These are phyloP conservation scores for Anisodus acutangulus DNA, from an alignment of 257 asterid genomes.

Conservation along the genomic window DNA sequence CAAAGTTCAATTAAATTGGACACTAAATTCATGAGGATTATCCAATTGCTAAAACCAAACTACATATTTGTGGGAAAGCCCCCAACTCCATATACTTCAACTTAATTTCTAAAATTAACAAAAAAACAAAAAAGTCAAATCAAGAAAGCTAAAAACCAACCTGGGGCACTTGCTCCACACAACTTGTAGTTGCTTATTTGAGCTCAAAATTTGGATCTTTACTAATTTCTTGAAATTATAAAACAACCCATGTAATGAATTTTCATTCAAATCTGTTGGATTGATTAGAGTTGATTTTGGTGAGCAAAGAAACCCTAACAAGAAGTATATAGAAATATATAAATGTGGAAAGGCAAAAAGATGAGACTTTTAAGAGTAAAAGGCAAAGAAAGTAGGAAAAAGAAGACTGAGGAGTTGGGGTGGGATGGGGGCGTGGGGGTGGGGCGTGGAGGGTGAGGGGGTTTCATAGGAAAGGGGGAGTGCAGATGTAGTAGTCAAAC, in stretches of 20 bases:
- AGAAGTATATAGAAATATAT: conserved; percentile 47
- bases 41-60: not conserved
- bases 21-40: not conserved
- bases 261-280: conserved; percentile 20
- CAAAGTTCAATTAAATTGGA: not conserved
- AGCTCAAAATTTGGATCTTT: conserved; percentile 39
- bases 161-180: not conserved
- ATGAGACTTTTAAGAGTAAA: conserved; percentile 40
- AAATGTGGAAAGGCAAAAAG: conserved; percentile 49
- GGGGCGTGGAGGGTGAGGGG: not conserved
- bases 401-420: not conserved
- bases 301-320: conserved; percentile 49
- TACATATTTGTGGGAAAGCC: not conserved
- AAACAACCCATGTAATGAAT: conserved; percentile 28
- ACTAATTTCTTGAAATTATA: conserved; percentile 27
- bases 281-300: conserved; percentile 18
- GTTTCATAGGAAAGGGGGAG: conserved; percentile 29
- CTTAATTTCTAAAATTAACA: not conserved
- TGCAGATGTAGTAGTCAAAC: conserved; percentile 56
- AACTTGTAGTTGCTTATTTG: conserved; percentile 3
- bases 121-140: not conserved
- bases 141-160: not conserved
- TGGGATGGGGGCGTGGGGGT: not conserved
- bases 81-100: not conserved
- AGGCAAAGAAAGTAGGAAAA: conserved; percentile 34